A percentile compares a stretch with the other conserved stretches of the same genome.
These are phyloP conservation scores for Fagus crenata DNA, from an alignment of 306 rosid species.

Conservation along the genomic window DNA sequence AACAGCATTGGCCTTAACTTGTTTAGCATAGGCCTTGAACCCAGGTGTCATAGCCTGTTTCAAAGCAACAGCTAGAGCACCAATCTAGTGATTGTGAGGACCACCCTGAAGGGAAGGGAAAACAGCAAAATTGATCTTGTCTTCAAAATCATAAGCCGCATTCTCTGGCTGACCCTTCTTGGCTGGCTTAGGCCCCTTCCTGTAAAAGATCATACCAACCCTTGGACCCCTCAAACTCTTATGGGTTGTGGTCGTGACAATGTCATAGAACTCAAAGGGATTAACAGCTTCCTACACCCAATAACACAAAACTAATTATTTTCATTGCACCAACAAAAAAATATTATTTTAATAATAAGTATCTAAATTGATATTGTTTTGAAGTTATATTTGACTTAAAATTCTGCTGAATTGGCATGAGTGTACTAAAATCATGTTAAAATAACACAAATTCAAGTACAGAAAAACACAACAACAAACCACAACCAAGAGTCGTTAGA, in stretches of 20 bases:
- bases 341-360: too few species aligned
- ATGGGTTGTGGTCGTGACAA: slow-evolving; percentile 92
- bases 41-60: slow-evolving; percentile 73
- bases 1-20: slow-evolving; percentile 93
- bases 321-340: too few species aligned
- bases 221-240: slow-evolving; percentile 95
- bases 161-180: slow-evolving; percentile 93
- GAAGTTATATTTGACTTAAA: too few species aligned
- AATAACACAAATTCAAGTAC: too few species aligned
- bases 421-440: too few species aligned
- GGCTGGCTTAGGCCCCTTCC: slow-evolving; percentile 92
- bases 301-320: not conserved
- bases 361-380: too few species aligned
- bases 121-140: slow-evolving; percentile 89
- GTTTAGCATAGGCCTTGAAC: slow-evolving; percentile 87
- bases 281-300: slow-evolving; percentile 70
- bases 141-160: slow-evolving; percentile 83
- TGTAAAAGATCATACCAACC: slow-evolving; percentile 92
- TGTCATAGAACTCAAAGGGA: slow-evolving; percentile 84
- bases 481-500: too few species aligned
- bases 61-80: too few species aligned
- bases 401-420: too few species aligned
- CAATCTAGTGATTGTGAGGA: too few species aligned
- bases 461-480: too few species aligned
- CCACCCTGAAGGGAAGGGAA: too few species aligned